Evolutionary conservation across 257 asterid genomes (phyloP).

Genomic region (Orobanche coerulescens): DNA sequence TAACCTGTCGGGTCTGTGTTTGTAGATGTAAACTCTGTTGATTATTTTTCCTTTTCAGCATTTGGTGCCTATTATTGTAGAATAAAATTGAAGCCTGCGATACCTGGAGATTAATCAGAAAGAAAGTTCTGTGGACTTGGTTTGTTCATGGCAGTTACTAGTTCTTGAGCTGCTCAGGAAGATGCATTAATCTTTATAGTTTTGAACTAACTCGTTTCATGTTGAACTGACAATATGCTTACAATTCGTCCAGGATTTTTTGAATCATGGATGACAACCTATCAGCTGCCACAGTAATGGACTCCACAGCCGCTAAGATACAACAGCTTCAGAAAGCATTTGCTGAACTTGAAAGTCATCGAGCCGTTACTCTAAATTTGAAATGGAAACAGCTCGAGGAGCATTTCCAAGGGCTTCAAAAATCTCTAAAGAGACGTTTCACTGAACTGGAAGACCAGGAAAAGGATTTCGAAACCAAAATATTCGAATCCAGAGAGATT

Average conservation of each 20-base stretch:
- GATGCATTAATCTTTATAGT: background rate
- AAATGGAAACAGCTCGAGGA: constrained; percentile 97
- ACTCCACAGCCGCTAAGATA: constrained; percentile 74
- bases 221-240: background rate
- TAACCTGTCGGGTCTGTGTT: too few relatives aligned
- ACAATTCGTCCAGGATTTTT: constrained; percentile 24
- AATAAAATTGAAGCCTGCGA: background rate
- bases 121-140: background rate
- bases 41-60: background rate
- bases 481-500: constrained; percentile 49
- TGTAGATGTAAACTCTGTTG: too few relatives aligned
- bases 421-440: constrained; percentile 91
- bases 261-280: constrained; percentile 59
- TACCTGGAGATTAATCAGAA: background rate
- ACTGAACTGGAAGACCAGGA: constrained; percentile 90
- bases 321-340: constrained; percentile 91
- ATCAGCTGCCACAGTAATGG: constrained; percentile 56
- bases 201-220: background rate
- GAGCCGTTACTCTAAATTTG: constrained; percentile 77
- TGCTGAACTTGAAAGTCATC: constrained; percentile 93
- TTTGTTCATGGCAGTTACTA: background rate
- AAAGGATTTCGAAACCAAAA: constrained; percentile 70
- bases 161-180: constrained; percentile 5
- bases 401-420: constrained; percentile 89
- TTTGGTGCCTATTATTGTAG: background rate